Conservation (phyloP, 192 early-diverging fungal genomes). For the Coemansia sp. region DNA sequence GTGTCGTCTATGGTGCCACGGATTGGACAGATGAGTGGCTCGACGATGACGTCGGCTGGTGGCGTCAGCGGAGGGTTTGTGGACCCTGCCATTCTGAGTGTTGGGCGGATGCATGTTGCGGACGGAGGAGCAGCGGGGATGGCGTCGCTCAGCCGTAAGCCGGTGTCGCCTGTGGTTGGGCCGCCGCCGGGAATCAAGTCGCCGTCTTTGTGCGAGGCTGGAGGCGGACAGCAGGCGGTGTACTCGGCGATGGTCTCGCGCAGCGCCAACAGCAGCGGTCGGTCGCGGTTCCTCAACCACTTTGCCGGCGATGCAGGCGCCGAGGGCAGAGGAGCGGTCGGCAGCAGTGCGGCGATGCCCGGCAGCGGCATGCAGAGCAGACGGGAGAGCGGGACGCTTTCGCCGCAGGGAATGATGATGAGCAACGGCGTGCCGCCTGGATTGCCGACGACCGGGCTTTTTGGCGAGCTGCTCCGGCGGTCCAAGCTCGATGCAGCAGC, state of each 20-base stretch:
- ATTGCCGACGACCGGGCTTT: conserved; percentile 36
- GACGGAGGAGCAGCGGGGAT: conserved; percentile 8
- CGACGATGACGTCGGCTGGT: not conserved
- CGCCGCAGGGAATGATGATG: conserved; percentile 9
- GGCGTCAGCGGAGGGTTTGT: conserved; percentile 17
- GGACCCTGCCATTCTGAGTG: conserved; percentile 39
- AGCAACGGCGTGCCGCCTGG: conserved; percentile 33
- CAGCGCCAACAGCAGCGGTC: conserved; percentile 46
- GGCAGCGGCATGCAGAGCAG: not conserved
- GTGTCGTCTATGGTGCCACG: conserved; percentile 1
- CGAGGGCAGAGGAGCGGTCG: not conserved
- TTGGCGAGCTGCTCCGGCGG: conserved; percentile 44
- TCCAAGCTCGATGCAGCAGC: conserved; percentile 11
- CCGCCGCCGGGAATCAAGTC: conserved; percentile 38
- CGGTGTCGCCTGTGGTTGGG: conserved; percentile 15
- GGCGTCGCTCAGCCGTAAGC: too few species aligned
- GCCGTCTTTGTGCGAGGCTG: conserved; percentile 7
- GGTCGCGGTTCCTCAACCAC: conserved; percentile 48
- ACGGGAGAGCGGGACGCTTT: not conserved
- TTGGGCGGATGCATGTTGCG: conserved; percentile 11
- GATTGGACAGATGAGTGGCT: not conserved
- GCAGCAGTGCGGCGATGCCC: conserved; percentile 9
- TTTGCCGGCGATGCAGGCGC: conserved; percentile 15
- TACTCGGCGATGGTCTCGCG: conserved; percentile 32
- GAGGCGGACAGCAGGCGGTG: not conserved